Conservation (phyloP, 2,329 filamentous ascomycete species). For the Epichloe bromicola region DNA sequence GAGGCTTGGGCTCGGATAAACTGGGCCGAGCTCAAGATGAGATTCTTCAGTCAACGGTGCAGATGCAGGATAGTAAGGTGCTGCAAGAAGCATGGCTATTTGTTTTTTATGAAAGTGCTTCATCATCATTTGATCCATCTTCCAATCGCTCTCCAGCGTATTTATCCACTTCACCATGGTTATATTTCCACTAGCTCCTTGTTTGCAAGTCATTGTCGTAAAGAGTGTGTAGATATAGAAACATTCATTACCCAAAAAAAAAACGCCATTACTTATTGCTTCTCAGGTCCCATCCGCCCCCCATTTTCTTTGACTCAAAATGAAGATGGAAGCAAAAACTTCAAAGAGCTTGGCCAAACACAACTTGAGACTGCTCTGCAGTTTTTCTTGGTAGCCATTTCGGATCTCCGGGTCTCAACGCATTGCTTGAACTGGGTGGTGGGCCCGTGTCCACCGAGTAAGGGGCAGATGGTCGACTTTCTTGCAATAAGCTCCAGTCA, state of each 20-base stretch:
- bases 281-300: background rate
- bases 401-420: too few relatives aligned
- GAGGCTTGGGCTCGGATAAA: too few relatives aligned
- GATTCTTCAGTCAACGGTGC: too few relatives aligned
- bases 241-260: background rate
- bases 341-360: slow-evolving; percentile 3
- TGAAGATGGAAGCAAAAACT: background rate
- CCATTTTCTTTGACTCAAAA: too few relatives aligned
- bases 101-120: too few relatives aligned
- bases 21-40: too few relatives aligned
- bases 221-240: background rate
- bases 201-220: background rate
- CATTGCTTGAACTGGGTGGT: background rate
- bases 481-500: slow-evolving; percentile 19
- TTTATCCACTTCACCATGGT: too few relatives aligned
- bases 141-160: too few relatives aligned
- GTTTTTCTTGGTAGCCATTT: background rate
- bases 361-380: background rate
- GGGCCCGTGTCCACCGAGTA: background rate
- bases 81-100: too few relatives aligned
- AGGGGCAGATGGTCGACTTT: background rate
- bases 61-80: too few relatives aligned
- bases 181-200: background rate
- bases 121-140: too few relatives aligned
- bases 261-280: background rate